Evolutionary conservation across 139 green algal genomes (phyloP).

Genomic region (Bryopsis sp.): DNA sequence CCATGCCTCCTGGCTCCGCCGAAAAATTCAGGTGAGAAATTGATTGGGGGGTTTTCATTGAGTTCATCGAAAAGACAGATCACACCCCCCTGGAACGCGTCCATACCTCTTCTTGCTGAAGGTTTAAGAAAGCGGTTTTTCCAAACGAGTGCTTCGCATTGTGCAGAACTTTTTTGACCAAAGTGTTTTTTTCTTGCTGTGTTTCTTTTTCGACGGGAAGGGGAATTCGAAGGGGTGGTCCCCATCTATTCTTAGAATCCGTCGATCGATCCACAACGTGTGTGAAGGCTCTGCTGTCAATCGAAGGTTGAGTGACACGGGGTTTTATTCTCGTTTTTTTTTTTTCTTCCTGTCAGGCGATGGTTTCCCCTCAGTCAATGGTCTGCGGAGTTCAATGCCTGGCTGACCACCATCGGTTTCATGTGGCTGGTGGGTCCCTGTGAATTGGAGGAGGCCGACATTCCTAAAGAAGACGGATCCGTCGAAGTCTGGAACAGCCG

Average conservation of each 20-base stretch:
- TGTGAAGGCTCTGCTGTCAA: neutral
- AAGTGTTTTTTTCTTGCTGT: neutral
- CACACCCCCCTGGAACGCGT: neutral
- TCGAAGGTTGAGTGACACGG: too few relatives aligned
- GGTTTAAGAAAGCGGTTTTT: neutral
- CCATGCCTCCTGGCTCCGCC: slow-evolving; percentile 3
- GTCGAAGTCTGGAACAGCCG: slow-evolving; percentile 22
- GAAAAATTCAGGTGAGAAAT: slow-evolving; percentile 13
- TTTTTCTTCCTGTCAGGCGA: slow-evolving; percentile 17
- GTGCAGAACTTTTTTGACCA: neutral
- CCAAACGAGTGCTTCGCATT: neutral
- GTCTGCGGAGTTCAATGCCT: slow-evolving; percentile 48
- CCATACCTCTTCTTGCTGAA: neutral
- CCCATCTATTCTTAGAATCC: neutral
- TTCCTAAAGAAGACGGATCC: slow-evolving; percentile 24
- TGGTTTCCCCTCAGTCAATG: slow-evolving; percentile 41
- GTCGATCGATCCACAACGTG: neutral
- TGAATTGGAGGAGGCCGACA: slow-evolving; percentile 38
- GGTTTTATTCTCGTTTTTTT: too few relatives aligned
- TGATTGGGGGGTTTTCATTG: neutral
- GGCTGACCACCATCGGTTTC: slow-evolving; percentile 25
- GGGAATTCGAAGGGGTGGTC: neutral
- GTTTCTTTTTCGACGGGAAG: neutral
- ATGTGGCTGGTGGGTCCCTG: slow-evolving; percentile 45
- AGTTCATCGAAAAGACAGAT: neutral